phyloP scores from a whole-genome alignment of 2,329 filamentous ascomycete genomes.

The Sarocladium strictum region DNA sequence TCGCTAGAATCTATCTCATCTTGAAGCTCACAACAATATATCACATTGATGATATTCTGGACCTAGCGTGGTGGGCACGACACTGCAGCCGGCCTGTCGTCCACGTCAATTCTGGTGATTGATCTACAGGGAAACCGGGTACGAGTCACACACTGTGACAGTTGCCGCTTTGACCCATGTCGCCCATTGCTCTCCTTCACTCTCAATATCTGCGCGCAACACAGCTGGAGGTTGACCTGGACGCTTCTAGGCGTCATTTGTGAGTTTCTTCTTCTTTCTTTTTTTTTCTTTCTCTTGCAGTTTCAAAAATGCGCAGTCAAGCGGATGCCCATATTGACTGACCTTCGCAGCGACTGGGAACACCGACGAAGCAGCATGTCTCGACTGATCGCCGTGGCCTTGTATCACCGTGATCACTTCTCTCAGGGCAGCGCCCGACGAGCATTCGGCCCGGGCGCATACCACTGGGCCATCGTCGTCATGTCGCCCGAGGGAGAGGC shows the following conservation, averaged over 20 bases:
- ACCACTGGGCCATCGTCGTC: slow-evolving; percentile 25
- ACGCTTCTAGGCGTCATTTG: neutral
- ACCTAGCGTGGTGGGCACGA: too few species aligned
- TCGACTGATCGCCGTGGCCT: slow-evolving; percentile 16
- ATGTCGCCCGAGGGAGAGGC: slow-evolving; percentile 15
- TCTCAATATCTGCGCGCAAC: neutral
- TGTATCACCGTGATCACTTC: slow-evolving; percentile 22
- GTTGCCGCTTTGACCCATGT: too few species aligned
- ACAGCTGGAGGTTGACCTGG: neutral
- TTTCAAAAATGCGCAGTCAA: too few species aligned
- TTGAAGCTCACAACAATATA: too few species aligned
- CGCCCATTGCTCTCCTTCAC: neutral
- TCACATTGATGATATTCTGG: too few species aligned
- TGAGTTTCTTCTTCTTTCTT: neutral
- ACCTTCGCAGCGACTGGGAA: neutral
- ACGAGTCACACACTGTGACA: neutral
- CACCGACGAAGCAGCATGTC: neutral
- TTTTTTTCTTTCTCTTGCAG: neutral
- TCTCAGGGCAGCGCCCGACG: slow-evolving; percentile 19
- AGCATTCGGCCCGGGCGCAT: slow-evolving; percentile 22
- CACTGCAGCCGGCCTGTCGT: too few species aligned
- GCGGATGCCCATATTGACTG: neutral
- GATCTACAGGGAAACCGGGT: neutral
- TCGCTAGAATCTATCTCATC: too few species aligned
- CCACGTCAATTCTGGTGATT: neutral